These are phyloP conservation scores for Amanita inopinata DNA, from an alignment of 768 basidiomycete species.

Conservation along the genomic window DNA sequence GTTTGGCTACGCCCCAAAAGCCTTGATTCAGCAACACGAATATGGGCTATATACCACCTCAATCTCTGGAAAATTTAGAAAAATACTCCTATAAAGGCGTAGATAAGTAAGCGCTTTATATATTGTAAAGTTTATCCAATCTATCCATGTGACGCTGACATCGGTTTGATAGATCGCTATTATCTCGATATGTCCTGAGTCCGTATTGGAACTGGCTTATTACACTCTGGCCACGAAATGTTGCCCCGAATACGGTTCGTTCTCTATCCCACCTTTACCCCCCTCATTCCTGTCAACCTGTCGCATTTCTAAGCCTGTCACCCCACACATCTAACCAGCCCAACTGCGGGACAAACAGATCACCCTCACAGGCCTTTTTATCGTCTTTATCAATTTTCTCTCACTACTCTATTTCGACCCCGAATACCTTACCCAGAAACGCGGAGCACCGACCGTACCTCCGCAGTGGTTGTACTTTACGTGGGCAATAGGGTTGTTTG, in stretches of 20 bases:
- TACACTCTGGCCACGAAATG: conserved; percentile 70
- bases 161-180: conserved; percentile 39
- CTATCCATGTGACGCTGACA: no score
- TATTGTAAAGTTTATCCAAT: no score
- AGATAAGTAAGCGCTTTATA: no score
- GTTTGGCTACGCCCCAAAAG: no score
- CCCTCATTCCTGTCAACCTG: not conserved
- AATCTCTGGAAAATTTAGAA: conserved; percentile 49
- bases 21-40: not conserved
- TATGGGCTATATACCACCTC: conserved; percentile 4
- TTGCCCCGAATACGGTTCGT: conserved; percentile 86
- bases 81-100: conserved; percentile 43
- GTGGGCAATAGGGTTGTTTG: conserved; percentile 84
- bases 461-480: conserved; percentile 90
- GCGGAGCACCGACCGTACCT: conserved; percentile 40
- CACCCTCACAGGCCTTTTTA: conserved; percentile 72
- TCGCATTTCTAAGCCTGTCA: not conserved
- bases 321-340: conserved; percentile 2
- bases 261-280: not conserved
- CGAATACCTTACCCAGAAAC: conserved; percentile 57
- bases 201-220: conserved; percentile 93
- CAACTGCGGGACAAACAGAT: conserved; percentile 42
- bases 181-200: conserved; percentile 66
- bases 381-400: conserved; percentile 77
- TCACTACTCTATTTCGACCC: conserved; percentile 84